A percentile compares a stretch with the other conserved stretches of the same genome.
phyloP scores from a whole-genome alignment of 805 yeast species.

The Barnettozyma sucrosica region DNA sequence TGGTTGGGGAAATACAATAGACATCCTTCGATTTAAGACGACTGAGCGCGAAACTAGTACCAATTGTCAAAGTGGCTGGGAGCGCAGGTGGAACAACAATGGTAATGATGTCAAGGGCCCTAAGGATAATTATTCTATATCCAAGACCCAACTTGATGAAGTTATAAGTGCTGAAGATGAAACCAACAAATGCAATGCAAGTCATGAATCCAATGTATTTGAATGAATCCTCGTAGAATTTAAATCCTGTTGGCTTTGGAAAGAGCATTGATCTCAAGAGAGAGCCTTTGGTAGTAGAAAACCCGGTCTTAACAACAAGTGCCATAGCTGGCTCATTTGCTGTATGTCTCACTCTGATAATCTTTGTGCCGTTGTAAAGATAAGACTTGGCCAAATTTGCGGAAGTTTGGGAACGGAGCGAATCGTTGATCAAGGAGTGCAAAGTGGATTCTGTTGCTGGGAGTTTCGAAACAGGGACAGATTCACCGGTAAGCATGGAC shows the following conservation, averaged over 20 bases:
- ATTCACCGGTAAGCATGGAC: slow-evolving; percentile 96
- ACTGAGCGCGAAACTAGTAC: slow-evolving; percentile 85
- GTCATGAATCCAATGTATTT: slow-evolving; percentile 95
- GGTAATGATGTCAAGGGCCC: slow-evolving; percentile 92
- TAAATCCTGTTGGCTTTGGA: slow-evolving; percentile 91
- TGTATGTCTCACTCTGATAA: slow-evolving; percentile 74
- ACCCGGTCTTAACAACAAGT: slow-evolving; percentile 83
- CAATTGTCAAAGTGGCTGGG: slow-evolving; percentile 96
- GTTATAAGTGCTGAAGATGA: slow-evolving; percentile 73
- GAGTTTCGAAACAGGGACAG: slow-evolving; percentile 88
- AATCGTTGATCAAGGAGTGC: slow-evolving; percentile 48
- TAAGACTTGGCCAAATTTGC: slow-evolving; percentile 67
- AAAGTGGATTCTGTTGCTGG: slow-evolving; percentile 62
- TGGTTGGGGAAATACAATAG: slow-evolving; percentile 89
- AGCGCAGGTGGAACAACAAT: slow-evolving; percentile 98
- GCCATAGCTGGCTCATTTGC: slow-evolving; percentile 63
- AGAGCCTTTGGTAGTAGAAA: slow-evolving; percentile 93
- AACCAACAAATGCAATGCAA: slow-evolving; percentile 76
- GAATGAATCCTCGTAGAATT: slow-evolving; percentile 91
- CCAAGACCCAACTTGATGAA: slow-evolving; percentile 75
- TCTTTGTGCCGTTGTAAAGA: slow-evolving; percentile 82
- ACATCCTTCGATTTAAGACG: slow-evolving; percentile 64
- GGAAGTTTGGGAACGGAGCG: slow-evolving; percentile 49
- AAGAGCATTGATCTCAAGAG: slow-evolving; percentile 91
- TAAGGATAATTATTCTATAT: slow-evolving; percentile 60